Evolutionary conservation across 306 rosid genomes (phyloP), one percentile per base, ranked within the genome.

Genomic region (Neltuma alba): DNA sequence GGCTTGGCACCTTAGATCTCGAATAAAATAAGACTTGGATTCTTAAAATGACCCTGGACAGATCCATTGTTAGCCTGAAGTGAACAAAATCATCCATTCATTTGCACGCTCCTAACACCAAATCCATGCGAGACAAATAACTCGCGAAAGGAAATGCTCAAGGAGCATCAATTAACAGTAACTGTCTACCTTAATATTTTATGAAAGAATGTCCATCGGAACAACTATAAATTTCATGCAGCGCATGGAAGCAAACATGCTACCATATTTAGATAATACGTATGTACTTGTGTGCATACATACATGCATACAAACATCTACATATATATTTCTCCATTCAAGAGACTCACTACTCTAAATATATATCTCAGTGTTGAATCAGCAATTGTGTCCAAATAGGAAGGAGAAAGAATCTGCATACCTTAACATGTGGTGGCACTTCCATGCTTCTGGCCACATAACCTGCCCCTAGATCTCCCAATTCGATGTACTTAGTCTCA

Each of bases 371-470:
- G 62, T 37, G 11, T 31, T 13, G 34, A 76, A 65, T 69, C 79
- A 69, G 82, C 38, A 48, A 45, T 36, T 68, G 38, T 5, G 21
- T 21, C 68, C 13, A 81, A 72, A 76, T 44, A 69, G 54, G 16
- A 80, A 21, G 25, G 28, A 27, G 33, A 77, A 62, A 74, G 40
- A 23, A 15, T 69, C 58, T 54, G 68, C 89, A 52, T 82, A 95
- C 97, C 92, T 84, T 82, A 82, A 78, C 47, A 44, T 82, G 71
- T 55, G 85, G 87, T 38, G 75, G 79, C 61, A 68, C 76, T 42
- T 64, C 64, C 79, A 75, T 70, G 81, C 83, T 80, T 78, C 84
- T 74, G 67, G 48, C 86, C 70, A 73, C 80, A 65, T 85, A 66
- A 76, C 74, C 74, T 40, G 81, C 85, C 86, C 79, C 82, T 27